Conservation (phyloP, 495 filamentous ascomycete species). For the Sordaria brevicollis region DNA sequence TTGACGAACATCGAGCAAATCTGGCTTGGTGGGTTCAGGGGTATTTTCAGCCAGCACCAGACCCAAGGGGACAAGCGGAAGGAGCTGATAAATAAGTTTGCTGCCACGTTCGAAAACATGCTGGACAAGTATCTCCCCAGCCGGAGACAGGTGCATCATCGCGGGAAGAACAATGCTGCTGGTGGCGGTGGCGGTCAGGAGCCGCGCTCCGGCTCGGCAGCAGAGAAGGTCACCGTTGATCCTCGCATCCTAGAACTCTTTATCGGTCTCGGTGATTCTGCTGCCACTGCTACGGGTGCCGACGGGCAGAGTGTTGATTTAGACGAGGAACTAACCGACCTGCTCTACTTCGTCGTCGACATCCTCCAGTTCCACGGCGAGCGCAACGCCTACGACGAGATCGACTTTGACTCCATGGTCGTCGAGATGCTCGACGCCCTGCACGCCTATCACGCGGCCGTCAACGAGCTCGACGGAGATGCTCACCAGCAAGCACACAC, state of each 20-base stretch:
- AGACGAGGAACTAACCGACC: slow-evolving; percentile 76
- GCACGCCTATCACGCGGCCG: slow-evolving; percentile 57
- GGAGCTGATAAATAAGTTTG: slow-evolving; percentile 60
- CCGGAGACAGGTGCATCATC: slow-evolving; percentile 42
- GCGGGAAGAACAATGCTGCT: slow-evolving; percentile 31
- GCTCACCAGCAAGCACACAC: slow-evolving; percentile 52
- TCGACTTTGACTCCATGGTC: slow-evolving; percentile 87
- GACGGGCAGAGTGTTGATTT: slow-evolving; percentile 48
- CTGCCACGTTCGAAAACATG: slow-evolving; percentile 66
- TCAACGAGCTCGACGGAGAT: slow-evolving; percentile 23
- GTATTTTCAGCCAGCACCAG: slow-evolving; percentile 68
- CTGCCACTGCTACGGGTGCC: slow-evolving; percentile 35
- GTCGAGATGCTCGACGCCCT: slow-evolving; percentile 76
- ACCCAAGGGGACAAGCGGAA: slow-evolving; percentile 29
- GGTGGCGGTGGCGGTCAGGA: slow-evolving; percentile 17
- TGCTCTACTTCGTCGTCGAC: slow-evolving; percentile 93
- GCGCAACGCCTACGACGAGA: slow-evolving; percentile 92
- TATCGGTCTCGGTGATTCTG: slow-evolving; percentile 69
- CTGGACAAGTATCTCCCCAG: slow-evolving; percentile 83
- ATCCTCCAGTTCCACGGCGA: slow-evolving; percentile 96
- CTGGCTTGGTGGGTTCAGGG: slow-evolving; percentile 91
- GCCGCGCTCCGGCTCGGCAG: slow-evolving; percentile 9
- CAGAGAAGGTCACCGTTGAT: slow-evolving; percentile 51
- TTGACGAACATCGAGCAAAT: slow-evolving; percentile 78
- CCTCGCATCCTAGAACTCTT: slow-evolving; percentile 77